Conservation (phyloP, 139 green algal genomes). For the Chlorella vulgaris region DNA sequence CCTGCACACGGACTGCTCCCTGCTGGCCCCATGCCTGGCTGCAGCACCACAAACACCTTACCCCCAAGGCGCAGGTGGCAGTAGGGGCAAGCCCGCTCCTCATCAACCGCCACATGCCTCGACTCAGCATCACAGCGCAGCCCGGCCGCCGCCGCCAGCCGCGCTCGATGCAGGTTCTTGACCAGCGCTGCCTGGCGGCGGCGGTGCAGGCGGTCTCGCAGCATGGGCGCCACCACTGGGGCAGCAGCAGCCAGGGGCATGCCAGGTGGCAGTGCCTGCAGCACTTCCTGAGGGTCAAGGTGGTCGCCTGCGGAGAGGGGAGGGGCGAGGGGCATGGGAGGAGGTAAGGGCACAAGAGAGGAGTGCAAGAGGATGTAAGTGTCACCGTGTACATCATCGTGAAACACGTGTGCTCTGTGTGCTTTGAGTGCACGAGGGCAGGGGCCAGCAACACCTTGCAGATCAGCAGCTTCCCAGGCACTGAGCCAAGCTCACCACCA, state of each 20-base stretch:
- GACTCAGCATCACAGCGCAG: background rate
- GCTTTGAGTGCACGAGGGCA: no score
- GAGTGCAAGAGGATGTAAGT: no score
- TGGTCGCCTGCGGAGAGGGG: conserved; percentile 40
- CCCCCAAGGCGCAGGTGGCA: conserved; percentile 57
- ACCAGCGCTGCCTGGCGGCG: conserved; percentile 44
- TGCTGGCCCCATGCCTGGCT: conserved; percentile 7
- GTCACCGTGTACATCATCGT: no score
- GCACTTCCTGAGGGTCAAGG: conserved; percentile 67
- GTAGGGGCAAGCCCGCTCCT: conserved; percentile 50
- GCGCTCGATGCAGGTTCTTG: conserved; percentile 24
- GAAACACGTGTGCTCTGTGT: no score
- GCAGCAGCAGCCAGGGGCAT: conserved; percentile 72
- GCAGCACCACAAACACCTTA: conserved; percentile 59
- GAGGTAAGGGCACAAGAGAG: background rate
- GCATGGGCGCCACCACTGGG: conserved; percentile 60
- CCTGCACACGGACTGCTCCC: background rate
- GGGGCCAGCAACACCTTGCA: no score
- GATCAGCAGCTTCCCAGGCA: no score
- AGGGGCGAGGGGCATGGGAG: background rate
- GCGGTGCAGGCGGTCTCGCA: conserved; percentile 68
- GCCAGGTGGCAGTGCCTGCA: conserved; percentile 61
- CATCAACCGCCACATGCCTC: conserved; percentile 36
- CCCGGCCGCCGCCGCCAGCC: background rate
- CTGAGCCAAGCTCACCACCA: no score